These are phyloP conservation scores for Fusarium fracticaudum DNA, from an alignment of 2,329 filamentous ascomycete genomes.

Conservation along the genomic window DNA sequence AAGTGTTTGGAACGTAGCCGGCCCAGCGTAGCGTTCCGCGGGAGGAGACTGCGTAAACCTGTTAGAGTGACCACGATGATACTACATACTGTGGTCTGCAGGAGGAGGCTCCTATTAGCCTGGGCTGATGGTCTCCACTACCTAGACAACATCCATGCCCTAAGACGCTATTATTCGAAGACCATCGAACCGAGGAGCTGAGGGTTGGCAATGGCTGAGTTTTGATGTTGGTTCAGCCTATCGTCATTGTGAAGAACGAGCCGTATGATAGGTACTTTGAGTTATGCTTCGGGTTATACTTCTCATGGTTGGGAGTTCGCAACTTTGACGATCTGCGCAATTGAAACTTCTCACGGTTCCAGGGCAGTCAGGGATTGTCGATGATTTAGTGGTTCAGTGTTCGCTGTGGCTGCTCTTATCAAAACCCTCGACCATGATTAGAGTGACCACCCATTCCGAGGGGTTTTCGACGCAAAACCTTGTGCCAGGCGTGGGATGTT, in stretches of 20 bases:
- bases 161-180: constrained; percentile 24
- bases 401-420: constrained; percentile 27
- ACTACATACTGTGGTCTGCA: constrained; percentile 24
- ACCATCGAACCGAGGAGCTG: constrained; percentile 17
- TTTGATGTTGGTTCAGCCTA: constrained; percentile 1
- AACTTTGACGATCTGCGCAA: constrained; percentile 22
- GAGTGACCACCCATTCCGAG: constrained; percentile 14
- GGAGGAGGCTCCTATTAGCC: constrained; percentile 25
- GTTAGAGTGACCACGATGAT: constrained; percentile 15
- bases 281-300: background rate
- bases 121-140: constrained; percentile 34
- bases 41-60: constrained; percentile 22
- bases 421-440: constrained; percentile 15
- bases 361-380: constrained; percentile 17
- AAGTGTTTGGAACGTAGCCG: constrained; percentile 30
- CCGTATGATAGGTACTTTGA: background rate
- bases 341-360: constrained; percentile 26
- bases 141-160: constrained; percentile 29
- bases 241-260: constrained; percentile 16
- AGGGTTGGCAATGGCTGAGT: constrained; percentile 9
- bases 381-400: constrained; percentile 8
- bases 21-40: constrained; percentile 25
- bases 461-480: background rate
- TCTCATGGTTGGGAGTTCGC: background rate
- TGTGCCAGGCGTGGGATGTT: background rate